These are phyloP conservation scores for Xerophyta viscosa DNA, from an alignment of 106 monocot genomes.

Conservation along the genomic window DNA sequence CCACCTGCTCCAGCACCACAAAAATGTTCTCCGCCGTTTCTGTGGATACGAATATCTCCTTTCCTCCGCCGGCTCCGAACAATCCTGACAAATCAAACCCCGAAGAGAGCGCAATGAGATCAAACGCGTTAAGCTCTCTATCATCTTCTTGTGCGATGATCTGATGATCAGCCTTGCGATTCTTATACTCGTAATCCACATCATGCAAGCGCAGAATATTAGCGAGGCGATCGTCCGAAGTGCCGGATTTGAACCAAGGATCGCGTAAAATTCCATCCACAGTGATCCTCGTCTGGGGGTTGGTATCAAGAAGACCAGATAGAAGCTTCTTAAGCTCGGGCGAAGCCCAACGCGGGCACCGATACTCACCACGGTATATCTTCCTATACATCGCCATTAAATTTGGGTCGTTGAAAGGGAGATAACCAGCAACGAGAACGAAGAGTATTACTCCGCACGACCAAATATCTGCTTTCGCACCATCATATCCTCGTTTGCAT, in stretches of 20 bases:
- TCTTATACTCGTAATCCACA: slow-evolving; percentile 1
- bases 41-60: background rate
- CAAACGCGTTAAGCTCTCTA: slow-evolving; percentile 9
- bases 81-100: slow-evolving; percentile 7
- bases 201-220: slow-evolving; percentile 1
- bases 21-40: background rate
- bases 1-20: background rate
- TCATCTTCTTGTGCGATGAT: background rate
- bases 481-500: slow-evolving; percentile 8
- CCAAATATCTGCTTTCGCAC: slow-evolving; percentile 20
- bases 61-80: background rate
- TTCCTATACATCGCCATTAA: slow-evolving; percentile 20
- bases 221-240: background rate
- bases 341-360: slow-evolving; percentile 18
- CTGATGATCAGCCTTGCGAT: background rate
- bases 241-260: slow-evolving; percentile 14
- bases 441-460: slow-evolving; percentile 31
- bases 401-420: slow-evolving; percentile 27
- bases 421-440: slow-evolving; percentile 18
- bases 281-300: slow-evolving; percentile 16
- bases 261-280: slow-evolving; percentile 12
- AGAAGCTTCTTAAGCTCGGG: slow-evolving; percentile 16
- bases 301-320: slow-evolving; percentile 15
- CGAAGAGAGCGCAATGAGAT: slow-evolving; percentile 4
- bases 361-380: slow-evolving; percentile 18